These are phyloP conservation scores for Cyathus striatus DNA, from an alignment of 768 basidiomycete genomes.

Conservation along the genomic window DNA sequence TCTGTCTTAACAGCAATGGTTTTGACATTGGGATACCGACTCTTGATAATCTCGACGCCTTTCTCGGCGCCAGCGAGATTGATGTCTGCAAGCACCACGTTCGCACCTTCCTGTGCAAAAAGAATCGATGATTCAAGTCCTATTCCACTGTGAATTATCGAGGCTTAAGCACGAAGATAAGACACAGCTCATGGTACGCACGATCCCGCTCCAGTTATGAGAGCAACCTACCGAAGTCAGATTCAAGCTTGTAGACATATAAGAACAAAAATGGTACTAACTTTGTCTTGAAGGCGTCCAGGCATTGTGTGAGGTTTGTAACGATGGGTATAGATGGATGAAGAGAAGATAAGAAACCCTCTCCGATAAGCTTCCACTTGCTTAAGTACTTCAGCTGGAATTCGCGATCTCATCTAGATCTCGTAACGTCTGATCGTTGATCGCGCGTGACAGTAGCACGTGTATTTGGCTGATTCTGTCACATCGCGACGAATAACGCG, in stretches of 20 bases:
- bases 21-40: conserved; percentile 66
- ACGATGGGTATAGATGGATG: conserved; percentile 3
- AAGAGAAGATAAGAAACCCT: conserved; percentile 1
- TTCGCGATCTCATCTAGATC: no score
- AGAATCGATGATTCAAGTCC: conserved; percentile 94
- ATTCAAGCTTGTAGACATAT: conserved; percentile 3
- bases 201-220: conserved; percentile 89
- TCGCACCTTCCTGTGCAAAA: conserved; percentile 94
- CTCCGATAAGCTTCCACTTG: no score
- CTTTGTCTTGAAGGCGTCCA: conserved; percentile 67
- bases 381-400: no score
- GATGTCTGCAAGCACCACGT: conserved; percentile 85
- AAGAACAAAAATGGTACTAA: conserved; percentile 12
- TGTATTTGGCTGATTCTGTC: no score
- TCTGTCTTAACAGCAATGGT: conserved; percentile 73
- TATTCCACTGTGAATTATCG: conserved; percentile 66
- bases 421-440: no score
- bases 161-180: conserved; percentile 11
- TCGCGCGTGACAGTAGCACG: no score
- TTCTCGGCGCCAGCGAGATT: conserved; percentile 71
- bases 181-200: conserved; percentile 33
- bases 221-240: conserved; percentile 45
- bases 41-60: conserved; percentile 54
- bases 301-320: conserved; percentile 34
- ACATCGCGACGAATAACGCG: no score